Percentiles rank a stretch among this genome's conserved stretches.
Evolutionary conservation across 805 yeast species (phyloP).

Genomic region (Candida gorgasii): DNA sequence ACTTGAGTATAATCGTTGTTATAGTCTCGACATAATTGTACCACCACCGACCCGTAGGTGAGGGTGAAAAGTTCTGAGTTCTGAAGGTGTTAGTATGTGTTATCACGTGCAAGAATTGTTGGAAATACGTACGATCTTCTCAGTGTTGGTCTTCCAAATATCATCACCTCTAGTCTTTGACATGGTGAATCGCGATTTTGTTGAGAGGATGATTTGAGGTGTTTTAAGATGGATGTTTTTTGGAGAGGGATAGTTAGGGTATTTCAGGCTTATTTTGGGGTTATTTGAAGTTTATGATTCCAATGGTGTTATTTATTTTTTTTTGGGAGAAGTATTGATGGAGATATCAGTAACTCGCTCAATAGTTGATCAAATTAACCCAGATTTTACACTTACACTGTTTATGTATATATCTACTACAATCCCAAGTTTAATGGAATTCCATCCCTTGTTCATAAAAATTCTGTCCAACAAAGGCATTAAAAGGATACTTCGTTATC

Average conservation of each 20-base stretch:
- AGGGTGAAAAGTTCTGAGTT: slow-evolving; percentile 92
- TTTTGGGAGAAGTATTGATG: neutral
- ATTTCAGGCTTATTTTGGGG: neutral
- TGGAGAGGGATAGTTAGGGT: neutral
- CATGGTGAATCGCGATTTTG: slow-evolving; percentile 7
- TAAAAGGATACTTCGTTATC: too few species aligned
- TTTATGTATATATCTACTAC: neutral
- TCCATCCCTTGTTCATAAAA: neutral
- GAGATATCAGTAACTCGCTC: neutral
- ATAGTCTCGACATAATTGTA: slow-evolving; percentile 85
- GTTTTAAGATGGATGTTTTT: neutral
- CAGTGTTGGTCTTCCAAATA: slow-evolving; percentile 85
- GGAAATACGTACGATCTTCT: slow-evolving; percentile 66
- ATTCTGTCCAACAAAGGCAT: neutral
- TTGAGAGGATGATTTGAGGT: neutral
- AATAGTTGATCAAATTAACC: neutral
- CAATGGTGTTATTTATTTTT: neutral
- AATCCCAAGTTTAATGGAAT: neutral
- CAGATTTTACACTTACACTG: neutral
- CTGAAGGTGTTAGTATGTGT: slow-evolving; percentile 29
- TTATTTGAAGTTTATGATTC: neutral
- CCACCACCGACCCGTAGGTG: slow-evolving; percentile 91
- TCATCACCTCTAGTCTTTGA: slow-evolving; percentile 66
- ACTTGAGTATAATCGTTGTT: slow-evolving; percentile 74
- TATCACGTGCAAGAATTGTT: too few species aligned